phyloP scores from a whole-genome alignment of 768 basidiomycete genomes.

The Mrakia frigida region DNA sequence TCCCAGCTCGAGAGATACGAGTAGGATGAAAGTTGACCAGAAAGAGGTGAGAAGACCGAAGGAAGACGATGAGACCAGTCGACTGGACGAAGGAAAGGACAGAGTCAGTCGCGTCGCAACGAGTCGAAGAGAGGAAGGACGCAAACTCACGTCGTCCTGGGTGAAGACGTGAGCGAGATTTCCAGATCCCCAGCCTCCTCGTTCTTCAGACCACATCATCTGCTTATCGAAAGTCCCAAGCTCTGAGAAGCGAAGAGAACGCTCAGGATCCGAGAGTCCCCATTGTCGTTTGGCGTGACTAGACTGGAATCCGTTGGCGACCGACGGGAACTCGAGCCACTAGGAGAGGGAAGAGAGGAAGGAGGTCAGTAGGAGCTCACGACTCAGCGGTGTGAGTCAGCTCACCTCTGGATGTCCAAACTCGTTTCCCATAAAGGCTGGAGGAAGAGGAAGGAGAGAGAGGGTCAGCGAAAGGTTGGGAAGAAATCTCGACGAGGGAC shows the following conservation, averaged over 20 bases:
- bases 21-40: slow-evolving; percentile 28
- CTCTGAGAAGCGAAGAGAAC: slow-evolving; percentile 28
- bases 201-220: slow-evolving; percentile 23
- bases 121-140: neutral
- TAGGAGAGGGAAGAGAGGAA: neutral
- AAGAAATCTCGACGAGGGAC: neutral
- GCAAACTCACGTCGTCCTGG: slow-evolving; percentile 24
- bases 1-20: neutral
- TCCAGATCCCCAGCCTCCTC: slow-evolving; percentile 25
- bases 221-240: slow-evolving; percentile 23
- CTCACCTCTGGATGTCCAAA: slow-evolving; percentile 35
- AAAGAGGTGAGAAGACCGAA: slow-evolving; percentile 27
- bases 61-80: slow-evolving; percentile 25
- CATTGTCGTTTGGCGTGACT: slow-evolving; percentile 33
- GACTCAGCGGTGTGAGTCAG: neutral
- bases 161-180: slow-evolving; percentile 23
- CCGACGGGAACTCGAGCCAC: slow-evolving; percentile 35
- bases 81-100: neutral
- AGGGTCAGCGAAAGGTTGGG: neutral
- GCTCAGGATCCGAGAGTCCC: slow-evolving; percentile 29
- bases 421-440: slow-evolving; percentile 37
- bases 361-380: neutral
- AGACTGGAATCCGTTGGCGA: slow-evolving; percentile 30
- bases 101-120: neutral
- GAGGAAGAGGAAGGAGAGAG: neutral